Evolutionary conservation across 257 asterid genomes (phyloP).

Genomic region (Penstemon davidsonii): DNA sequence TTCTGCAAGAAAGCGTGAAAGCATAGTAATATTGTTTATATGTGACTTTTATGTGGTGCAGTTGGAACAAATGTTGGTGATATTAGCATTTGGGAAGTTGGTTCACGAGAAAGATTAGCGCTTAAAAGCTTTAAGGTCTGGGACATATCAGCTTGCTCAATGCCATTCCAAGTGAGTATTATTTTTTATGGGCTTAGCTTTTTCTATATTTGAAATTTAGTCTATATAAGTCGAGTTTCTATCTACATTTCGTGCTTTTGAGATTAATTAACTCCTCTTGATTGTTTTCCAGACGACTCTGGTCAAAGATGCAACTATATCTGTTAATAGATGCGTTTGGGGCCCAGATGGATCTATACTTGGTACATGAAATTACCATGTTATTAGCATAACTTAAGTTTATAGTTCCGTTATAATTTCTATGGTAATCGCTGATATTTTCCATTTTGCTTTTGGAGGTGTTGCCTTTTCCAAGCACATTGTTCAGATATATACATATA

Average conservation of each 20-base stretch:
- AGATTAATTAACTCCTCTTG: conserved; percentile 14
- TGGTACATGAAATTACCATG: conserved; percentile 48
- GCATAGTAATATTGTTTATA: conserved; percentile 4
- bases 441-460: conserved; percentile 43
- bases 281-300: conserved; percentile 65
- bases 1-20: conserved; percentile 13
- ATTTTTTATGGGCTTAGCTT: conserved; percentile 22
- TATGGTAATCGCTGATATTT: conserved; percentile 4
- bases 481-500: conserved; percentile 78
- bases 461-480: conserved; percentile 90
- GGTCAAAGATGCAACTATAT: conserved; percentile 83
- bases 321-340: conserved; percentile 94
- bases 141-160: conserved; percentile 83
- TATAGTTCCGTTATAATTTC: neutral
- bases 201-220: conserved; percentile 12
- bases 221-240: conserved; percentile 11
- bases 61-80: conserved; percentile 99
- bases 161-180: conserved; percentile 80
- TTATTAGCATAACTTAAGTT: conserved; percentile 8
- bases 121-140: conserved; percentile 84
- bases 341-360: conserved; percentile 96
- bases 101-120: conserved; percentile 87
- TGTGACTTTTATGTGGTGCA: conserved; percentile 31
- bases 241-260: neutral
- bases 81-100: conserved; percentile 97